Evolutionary conservation across 805 yeast genomes (phyloP).

Genomic region (Candida parachauliodes): DNA sequence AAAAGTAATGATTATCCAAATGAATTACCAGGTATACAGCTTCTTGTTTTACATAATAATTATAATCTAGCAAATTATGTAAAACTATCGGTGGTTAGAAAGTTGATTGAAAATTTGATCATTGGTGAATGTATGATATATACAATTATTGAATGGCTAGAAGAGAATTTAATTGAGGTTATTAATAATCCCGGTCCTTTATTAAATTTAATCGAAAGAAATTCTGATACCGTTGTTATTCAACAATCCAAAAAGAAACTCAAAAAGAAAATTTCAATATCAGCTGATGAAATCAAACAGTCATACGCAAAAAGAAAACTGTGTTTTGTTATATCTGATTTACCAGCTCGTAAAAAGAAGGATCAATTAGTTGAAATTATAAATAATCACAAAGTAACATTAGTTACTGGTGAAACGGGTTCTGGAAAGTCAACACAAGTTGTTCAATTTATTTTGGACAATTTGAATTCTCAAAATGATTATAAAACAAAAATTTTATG

Average conservation of each 20-base stretch:
- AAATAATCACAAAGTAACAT: constrained; percentile 55
- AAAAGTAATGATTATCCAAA: constrained; percentile 52
- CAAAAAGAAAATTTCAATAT: neutral
- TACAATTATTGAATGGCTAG: constrained; percentile 74
- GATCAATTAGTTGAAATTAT: constrained; percentile 55
- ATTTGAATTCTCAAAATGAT: constrained; percentile 46
- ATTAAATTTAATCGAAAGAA: constrained; percentile 13
- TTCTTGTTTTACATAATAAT: constrained; percentile 35
- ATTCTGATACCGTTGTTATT: neutral
- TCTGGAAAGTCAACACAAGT: constrained; percentile 96
- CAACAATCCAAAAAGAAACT: neutral
- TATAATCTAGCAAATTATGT: constrained; percentile 67
- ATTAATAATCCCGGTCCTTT: constrained; percentile 77
- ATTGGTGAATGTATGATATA: constrained; percentile 71
- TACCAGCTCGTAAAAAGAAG: constrained; percentile 84
- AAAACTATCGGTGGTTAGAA: constrained; percentile 52
- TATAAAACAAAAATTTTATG: constrained; percentile 66
- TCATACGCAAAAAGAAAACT: constrained; percentile 22
- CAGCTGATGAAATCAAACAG: constrained; percentile 9
- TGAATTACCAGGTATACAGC: constrained; percentile 65
- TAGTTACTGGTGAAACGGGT: constrained; percentile 96
- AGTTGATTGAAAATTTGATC: constrained; percentile 41
- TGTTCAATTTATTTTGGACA: constrained; percentile 83
- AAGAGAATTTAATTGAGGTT: constrained; percentile 53
- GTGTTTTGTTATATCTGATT: constrained; percentile 13